Base-by-base conservation (phyloP, 495 filamentous ascomycete species). In the Pseudoneurospora amorphoporcata region DNA sequence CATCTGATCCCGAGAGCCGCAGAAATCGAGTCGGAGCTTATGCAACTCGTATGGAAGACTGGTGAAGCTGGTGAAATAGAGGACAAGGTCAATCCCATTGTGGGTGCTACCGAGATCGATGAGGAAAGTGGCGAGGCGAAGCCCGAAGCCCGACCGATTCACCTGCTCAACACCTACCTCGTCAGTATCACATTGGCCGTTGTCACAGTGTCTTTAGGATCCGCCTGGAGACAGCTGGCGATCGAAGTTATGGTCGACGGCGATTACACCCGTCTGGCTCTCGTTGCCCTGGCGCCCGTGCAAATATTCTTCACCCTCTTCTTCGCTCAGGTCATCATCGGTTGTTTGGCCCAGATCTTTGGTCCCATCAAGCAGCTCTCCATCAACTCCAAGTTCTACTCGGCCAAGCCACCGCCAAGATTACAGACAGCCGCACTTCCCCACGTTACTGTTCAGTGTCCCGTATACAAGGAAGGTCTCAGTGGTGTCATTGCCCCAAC, bases 281-380 rank as follows among this genome's bases (percentile, higher is more conserved):
- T 94, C 70, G 73, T 92, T 4, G 84, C 82, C 0, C 77, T 93
- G 35, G 85, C 87, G 69, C 92, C 91, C 4, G 83, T 93, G 19
- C 91, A 93, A 78, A 85, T 93, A 70, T 94, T 93, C 84, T 93
- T 94, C 82, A 92, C 91, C 17, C 82, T 94, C 75, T 92, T 92
- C 82, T 92, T 92, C 76, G 88, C 82, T 19, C 90, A 92, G 80
- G 91, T 92, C 75, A 89, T 93, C 72, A 82, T 92, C 71, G 91
- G 92, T 53, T 92, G 90, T 77, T 76, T 93, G 71, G 89, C 91
- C 16, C 91, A 94, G 79, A 87, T 89, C 69, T 88, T 94, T 71
- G 91, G 92, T 17, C 91, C 91, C 8, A 87, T 92, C 70, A 85
- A 86, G 35, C 91, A 93, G 78, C 86, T 94, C 79, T 88, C 86